Percentiles rank a stretch among this genome's conserved stretches.
Evolutionary conservation across 2,329 filamentous ascomycete genomes (phyloP).

Genomic region (Neopestalotiopsis sp.): DNA sequence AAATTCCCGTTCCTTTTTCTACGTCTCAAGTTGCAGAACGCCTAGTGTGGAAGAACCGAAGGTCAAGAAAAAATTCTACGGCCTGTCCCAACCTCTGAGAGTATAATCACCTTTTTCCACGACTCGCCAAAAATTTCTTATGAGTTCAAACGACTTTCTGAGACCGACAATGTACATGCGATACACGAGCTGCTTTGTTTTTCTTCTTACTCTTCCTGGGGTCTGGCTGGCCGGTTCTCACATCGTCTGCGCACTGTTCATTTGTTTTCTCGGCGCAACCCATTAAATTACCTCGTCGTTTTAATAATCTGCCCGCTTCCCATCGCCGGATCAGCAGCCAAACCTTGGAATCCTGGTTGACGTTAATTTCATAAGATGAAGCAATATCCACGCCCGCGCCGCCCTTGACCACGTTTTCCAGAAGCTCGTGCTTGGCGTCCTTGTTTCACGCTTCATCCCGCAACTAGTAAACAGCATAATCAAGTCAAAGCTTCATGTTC

Average conservation of each 20-base stretch:
- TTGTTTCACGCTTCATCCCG: constrained; percentile 17
- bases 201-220: background rate
- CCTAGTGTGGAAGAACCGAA: background rate
- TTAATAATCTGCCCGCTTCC: constrained; percentile 11
- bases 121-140: background rate
- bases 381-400: constrained; percentile 20
- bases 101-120: background rate
- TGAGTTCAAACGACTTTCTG: background rate
- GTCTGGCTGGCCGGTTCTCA: background rate
- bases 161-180: background rate
- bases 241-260: constrained; percentile 1
- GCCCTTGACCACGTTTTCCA: constrained; percentile 13
- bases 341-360: constrained; percentile 16
- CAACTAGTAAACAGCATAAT: background rate
- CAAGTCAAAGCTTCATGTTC: constrained; percentile 15
- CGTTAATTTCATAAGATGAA: constrained; percentile 21
- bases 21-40: background rate
- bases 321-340: constrained; percentile 14
- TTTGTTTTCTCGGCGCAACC: constrained; percentile 4
- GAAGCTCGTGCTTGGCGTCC: constrained; percentile 16
- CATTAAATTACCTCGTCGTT: constrained; percentile 11
- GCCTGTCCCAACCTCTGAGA: background rate
- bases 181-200: background rate
- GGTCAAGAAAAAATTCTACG: background rate
- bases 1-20: background rate